These are phyloP conservation scores for Colletotrichum sp. DNA, from an alignment of 2,329 filamentous ascomycete genomes.

Conservation along the genomic window DNA sequence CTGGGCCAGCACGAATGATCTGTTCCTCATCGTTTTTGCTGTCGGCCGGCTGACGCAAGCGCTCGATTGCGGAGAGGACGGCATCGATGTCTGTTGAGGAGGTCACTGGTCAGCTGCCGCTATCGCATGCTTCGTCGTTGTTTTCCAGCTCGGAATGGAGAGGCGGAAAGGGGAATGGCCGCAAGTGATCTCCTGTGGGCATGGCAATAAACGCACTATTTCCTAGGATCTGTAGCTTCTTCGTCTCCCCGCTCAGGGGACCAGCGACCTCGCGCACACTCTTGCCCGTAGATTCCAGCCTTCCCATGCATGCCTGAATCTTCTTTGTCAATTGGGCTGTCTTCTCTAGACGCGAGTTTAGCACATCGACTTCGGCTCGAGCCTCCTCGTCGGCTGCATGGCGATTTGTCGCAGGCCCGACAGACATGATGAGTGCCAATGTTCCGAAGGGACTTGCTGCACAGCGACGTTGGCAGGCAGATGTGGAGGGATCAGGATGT, in stretches of 20 bases:
- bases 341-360: slow-evolving; percentile 82
- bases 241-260: slow-evolving; percentile 91
- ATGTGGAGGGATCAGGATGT: not conserved
- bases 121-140: not conserved
- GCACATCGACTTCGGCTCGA: slow-evolving; percentile 71
- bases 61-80: slow-evolving; percentile 85
- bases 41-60: slow-evolving; percentile 87
- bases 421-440: slow-evolving; percentile 49
- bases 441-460: not conserved
- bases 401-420: slow-evolving; percentile 50
- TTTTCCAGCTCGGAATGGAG: not conserved
- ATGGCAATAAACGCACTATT: slow-evolving; percentile 61
- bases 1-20: slow-evolving; percentile 87
- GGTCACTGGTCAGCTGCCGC: slow-evolving; percentile 23
- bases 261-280: slow-evolving; percentile 91
- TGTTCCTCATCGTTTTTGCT: slow-evolving; percentile 91
- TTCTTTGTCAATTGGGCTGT: slow-evolving; percentile 93
- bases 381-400: slow-evolving; percentile 70
- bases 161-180: not conserved
- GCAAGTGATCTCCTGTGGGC: not conserved
- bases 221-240: slow-evolving; percentile 84
- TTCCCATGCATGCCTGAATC: slow-evolving; percentile 85
- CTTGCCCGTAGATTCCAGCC: slow-evolving; percentile 87
- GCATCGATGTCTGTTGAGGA: slow-evolving; percentile 75
- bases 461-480: not conserved